Base-by-base conservation (phyloP, 108 stramenopile genomes). In the Nannochloropsis granulata region DNA sequence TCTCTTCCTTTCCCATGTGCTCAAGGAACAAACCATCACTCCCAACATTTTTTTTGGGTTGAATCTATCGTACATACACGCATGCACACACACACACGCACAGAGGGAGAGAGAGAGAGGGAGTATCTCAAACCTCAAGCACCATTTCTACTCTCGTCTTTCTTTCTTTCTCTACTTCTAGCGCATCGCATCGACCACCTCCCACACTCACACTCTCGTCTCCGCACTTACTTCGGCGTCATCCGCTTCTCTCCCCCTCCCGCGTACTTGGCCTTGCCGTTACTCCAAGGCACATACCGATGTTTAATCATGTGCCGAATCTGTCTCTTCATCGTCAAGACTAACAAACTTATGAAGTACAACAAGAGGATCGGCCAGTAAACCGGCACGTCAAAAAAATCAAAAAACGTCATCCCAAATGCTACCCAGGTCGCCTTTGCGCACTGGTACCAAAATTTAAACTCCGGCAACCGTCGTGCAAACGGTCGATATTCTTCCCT, bases 271-370 rank as follows among this genome's bases (percentile, higher is more conserved):
- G 92, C 87, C 90, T 99, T 99, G 44, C 96, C 96, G 89, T 94
- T 96, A 83, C 86, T 91, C 84, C 96, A 95, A 43, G 98, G 98
- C 25, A 99, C 96, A 85, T 99, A 99, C 84, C 93, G 95, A 91
- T 98, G 96, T 91, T 97, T 95, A 91, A 96, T 95, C 98, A 99
- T 99, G 90, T 99, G 98, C 88, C 92, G 87, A 86, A 99, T 96
- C 92, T 98, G 98, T 88, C 96, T 90, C 90, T 96, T 97, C 98
- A 99, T 97, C n/a, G 98, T 97, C 93, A 98, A 92, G 89, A 96
- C 95, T 88, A 99, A 96, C 24, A 99, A 92, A 26, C 96, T 91
- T 84, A 96, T 92, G 88, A 99, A 99, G 92, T 99, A 99, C 91
- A 98, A 86, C 23, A 99, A 85, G 79, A 99, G 85, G 82, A 99